Evolutionary conservation across 345 rosid species (phyloP), one percentile per base, ranked within the genome.

Genomic region (Nephelium lappaceum): DNA sequence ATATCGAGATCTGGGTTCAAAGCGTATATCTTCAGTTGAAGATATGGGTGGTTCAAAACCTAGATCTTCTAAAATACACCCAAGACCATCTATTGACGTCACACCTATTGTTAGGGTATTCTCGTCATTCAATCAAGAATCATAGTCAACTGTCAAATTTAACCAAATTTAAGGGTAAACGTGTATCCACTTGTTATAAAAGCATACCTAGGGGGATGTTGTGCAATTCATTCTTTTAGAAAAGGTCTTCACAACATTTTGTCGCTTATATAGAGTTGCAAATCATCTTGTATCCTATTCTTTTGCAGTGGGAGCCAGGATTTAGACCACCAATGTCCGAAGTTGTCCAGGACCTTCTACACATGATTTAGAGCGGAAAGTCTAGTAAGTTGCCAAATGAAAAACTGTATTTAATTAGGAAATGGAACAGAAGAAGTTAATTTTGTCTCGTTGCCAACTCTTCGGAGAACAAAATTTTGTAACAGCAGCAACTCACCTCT

Each of bases 251-350:
- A 45, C 21, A 19, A 43, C 72, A 4, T 19, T 49, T 49, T 0
- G 36, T 38, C 18, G 75, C 45, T 27, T 63, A 36, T 60, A 3
- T 31, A 36, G 12, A 58, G 19, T 38, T 15, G 2, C n/a, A 8
- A 69, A 38, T 14, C n/a, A 73, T 31, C 49, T 69, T 49, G n/a
- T 47, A 74, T 67, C 21, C 72, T 45, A 19, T n/a, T 36, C 24
- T 67, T 53, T 55, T 72, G 82, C 89, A 95, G 98, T 81, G 83
- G 82, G 98, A 92, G 77, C 97, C 99, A 1, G 96, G 93, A 79
- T 95, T 95, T 76, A 84, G 99, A 87, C 99, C 98, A 27, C 86
- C 84, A 0, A 85, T 90, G 74, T 95, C 99, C 19, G 99, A 95
- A 86, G 82, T 95, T 23, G 95, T 92, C 53, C 98, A 95, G 81